Conservation (phyloP, 768 basidiomycete genomes). For the Krasilnikovozyma curviuscula region DNA sequence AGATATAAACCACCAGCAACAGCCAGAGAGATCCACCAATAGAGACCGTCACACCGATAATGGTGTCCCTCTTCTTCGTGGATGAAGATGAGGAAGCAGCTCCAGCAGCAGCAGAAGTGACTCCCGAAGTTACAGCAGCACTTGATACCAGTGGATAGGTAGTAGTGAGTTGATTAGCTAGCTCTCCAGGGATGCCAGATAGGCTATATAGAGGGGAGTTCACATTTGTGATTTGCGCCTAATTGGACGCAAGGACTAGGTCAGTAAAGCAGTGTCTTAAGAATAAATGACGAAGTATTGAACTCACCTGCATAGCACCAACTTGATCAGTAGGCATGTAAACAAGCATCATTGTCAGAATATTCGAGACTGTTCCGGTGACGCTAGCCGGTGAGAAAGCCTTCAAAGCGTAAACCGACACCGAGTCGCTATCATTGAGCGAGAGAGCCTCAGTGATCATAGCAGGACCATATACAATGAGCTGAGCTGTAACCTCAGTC, state of each 20-base stretch:
- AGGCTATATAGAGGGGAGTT: slow-evolving; percentile 11
- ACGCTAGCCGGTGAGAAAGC: slow-evolving; percentile 7
- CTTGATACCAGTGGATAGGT: slow-evolving; percentile 5
- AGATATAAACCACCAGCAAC: slow-evolving; percentile 6
- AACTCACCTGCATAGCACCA: slow-evolving; percentile 5
- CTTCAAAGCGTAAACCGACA: slow-evolving; percentile 5
- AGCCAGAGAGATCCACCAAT: slow-evolving; percentile 8
- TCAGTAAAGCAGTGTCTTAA: background rate
- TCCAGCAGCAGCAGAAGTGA: background rate
- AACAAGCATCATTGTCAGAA: slow-evolving; percentile 7
- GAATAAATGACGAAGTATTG: background rate
- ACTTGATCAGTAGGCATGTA: slow-evolving; percentile 1
- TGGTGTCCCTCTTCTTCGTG: slow-evolving; percentile 4
- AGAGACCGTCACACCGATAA: slow-evolving; percentile 10
- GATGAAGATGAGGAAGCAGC: background rate
- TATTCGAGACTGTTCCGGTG: background rate
- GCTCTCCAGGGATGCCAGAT: slow-evolving; percentile 8
- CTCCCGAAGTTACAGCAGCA: background rate
- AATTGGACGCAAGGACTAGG: background rate
- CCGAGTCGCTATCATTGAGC: slow-evolving; percentile 1
- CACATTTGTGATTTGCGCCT: slow-evolving; percentile 6
- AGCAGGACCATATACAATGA: slow-evolving; percentile 8
- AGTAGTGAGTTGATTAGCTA: slow-evolving; percentile 5
- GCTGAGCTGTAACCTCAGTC: slow-evolving; percentile 8
- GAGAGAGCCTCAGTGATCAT: slow-evolving; percentile 3